These are phyloP conservation scores for Tubosaeta brunneosetosa DNA, from an alignment of 768 basidiomycete species.

Conservation along the genomic window DNA sequence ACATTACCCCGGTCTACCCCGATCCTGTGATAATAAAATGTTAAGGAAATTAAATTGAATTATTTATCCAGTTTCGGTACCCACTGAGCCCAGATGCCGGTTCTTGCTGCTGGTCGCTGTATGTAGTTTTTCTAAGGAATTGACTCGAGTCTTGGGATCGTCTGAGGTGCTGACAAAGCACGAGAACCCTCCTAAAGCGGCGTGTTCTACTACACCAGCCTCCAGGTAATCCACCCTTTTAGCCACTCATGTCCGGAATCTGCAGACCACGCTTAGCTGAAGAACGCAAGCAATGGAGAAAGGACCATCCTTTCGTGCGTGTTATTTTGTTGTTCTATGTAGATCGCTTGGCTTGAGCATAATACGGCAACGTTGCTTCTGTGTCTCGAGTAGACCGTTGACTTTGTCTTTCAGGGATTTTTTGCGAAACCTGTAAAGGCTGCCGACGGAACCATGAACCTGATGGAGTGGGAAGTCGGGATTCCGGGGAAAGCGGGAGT, in stretches of 20 bases:
- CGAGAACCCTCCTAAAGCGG: not conserved
- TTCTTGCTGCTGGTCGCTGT: not conserved
- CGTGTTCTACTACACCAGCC: not conserved
- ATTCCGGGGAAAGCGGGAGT: slow-evolving; percentile 92
- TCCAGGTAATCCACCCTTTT: slow-evolving; percentile 1
- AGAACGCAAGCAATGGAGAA: slow-evolving; percentile 98
- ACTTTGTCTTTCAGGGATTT: slow-evolving; percentile 67
- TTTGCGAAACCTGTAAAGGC: slow-evolving; percentile 91
- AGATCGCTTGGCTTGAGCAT: slow-evolving; percentile 1
- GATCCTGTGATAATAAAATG: slow-evolving; percentile 3
- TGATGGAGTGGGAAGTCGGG: slow-evolving; percentile 98
- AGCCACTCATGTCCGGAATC: slow-evolving; percentile 72
- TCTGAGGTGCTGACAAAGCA: slow-evolving; percentile 19
- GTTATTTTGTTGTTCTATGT: not conserved
- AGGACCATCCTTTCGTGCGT: slow-evolving; percentile 97
- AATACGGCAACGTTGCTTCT: not conserved
- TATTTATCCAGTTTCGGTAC: not conserved
- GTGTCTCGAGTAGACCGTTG: slow-evolving; percentile 1
- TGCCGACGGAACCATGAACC: slow-evolving; percentile 89
- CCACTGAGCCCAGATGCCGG: not conserved
- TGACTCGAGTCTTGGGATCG: no score
- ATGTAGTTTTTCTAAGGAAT: not conserved
- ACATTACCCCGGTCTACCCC: slow-evolving; percentile 17
- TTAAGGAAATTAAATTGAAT: not conserved
- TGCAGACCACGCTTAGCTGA: slow-evolving; percentile 90